Base-by-base conservation (phyloP, 768 basidiomycete species). In the Lactarius quietus region DNA sequence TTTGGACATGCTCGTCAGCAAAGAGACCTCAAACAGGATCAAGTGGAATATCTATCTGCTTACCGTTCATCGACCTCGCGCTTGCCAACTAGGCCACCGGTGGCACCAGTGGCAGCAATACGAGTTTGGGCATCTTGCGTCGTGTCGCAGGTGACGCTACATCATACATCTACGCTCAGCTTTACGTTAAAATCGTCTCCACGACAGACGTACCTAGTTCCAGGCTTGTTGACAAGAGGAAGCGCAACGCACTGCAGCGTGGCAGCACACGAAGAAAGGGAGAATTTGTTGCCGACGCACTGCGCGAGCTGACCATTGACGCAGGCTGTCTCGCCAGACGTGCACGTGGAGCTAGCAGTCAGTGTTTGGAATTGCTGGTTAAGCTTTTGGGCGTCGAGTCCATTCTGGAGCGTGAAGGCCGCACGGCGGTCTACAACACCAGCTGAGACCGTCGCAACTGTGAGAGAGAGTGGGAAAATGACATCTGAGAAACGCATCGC, bases 311-410 rank as follows among this genome's bases (percentile, higher is more conserved):
- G 38, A 41, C 61, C 66, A 8, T 57, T 1, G 18, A 71, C 54
- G 65, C 65, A 68, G 26, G 64, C 63, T 23, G 63, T 28, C 62
- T 72, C 69, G 73, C 79, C 80, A 70, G 52, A 73, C 69, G 45
- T 79, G 71, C 67, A 79, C 53, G 70, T 69, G 70, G 62, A 78
- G 73, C 57, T 75, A 9, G 68, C n/a, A 12, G 65, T 58, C n/a
- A 73, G 56, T 5, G 60, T 55, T 26, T 59, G 26, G 67, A 73
- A 73, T 29, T 71, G 54, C 3, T 3, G n/a, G 59, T 74, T 74
- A 28, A 72, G 68, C 12, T 67, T 66, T 56, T 74, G 69, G 23
- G 73, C 73, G 8, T 71, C 72, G n/a, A 59, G 41, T 12, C 70
- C 73, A 31, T 74, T 74, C 33, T 57, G 41, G 33, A 59, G 45